Conservation (phyloP, 129 eudicot species). For the Artemisia annua region DNA sequence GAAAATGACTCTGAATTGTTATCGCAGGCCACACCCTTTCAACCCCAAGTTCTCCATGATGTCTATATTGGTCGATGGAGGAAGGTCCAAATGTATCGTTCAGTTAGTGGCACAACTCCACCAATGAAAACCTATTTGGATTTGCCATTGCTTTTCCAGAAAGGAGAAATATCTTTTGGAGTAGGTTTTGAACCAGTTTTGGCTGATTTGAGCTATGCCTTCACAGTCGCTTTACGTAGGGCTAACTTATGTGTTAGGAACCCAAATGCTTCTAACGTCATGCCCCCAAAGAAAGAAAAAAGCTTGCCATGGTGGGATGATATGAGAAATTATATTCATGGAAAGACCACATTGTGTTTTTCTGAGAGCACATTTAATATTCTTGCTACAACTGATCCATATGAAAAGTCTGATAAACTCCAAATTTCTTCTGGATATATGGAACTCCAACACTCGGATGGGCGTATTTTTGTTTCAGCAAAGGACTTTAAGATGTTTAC, state of each 20-base stretch:
- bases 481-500: conserved; percentile 81
- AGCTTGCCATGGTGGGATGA: conserved; percentile 99
- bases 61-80: conserved; percentile 94
- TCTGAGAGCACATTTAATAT: conserved; percentile 65
- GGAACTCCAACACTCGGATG: conserved; percentile 94
- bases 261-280: conserved; percentile 57
- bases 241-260: conserved; percentile 88
- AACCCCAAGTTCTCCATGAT: conserved; percentile 79
- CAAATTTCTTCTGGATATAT: conserved; percentile 61
- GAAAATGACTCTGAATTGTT: conserved; percentile 17
- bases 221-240: conserved; percentile 95
- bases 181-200: conserved; percentile 89
- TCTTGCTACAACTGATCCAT: conserved; percentile 98
- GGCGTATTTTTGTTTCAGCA: conserved; percentile 68
- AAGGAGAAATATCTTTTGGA: conserved; percentile 82
- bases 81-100: conserved; percentile 82
- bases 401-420: conserved; percentile 76
- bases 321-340: conserved; percentile 92
- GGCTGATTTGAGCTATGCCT: conserved; percentile 90
- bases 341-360: conserved; percentile 57
- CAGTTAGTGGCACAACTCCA: conserved; percentile 95
- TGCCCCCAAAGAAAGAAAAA: conserved; percentile 84
- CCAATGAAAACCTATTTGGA: conserved; percentile 86
- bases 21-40: conserved; percentile 90
- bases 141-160: conserved; percentile 77